These are phyloP conservation scores for Isabelozyma heimii DNA, from an alignment of 805 yeast genomes.

Conservation along the genomic window DNA sequence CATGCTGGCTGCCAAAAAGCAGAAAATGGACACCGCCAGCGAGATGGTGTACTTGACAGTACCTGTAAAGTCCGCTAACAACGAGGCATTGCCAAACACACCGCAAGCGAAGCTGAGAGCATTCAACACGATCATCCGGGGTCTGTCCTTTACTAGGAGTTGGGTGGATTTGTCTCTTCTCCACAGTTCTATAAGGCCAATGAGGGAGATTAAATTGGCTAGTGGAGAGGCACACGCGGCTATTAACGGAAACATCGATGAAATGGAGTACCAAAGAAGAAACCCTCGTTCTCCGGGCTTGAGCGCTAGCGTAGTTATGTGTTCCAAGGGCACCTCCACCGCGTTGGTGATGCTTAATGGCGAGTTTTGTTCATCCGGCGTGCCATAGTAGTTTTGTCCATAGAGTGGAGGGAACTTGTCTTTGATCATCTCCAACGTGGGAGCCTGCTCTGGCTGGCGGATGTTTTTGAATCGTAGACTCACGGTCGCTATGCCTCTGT, in stretches of 20 bases:
- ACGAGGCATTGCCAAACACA: conserved; percentile 61
- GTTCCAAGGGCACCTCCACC: conserved; percentile 28
- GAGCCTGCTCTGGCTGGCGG: neutral
- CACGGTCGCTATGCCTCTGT: neutral
- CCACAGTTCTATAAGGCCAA: conserved; percentile 75
- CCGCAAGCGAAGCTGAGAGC: conserved; percentile 65
- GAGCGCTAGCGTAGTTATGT: conserved; percentile 26
- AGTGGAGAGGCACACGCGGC: conserved; percentile 80
- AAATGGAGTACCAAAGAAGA: conserved; percentile 60
- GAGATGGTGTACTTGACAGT: conserved; percentile 56
- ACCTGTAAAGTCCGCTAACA: conserved; percentile 67
- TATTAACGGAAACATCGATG: conserved; percentile 69
- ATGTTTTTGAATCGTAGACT: neutral
- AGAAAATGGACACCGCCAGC: conserved; percentile 58
- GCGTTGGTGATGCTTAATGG: conserved; percentile 24
- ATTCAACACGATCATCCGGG: conserved; percentile 54
- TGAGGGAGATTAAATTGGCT: conserved; percentile 69
- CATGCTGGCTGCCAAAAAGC: conserved; percentile 62
- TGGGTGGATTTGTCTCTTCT: conserved; percentile 27
- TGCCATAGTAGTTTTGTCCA: conserved; percentile 1
- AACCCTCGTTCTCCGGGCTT: conserved; percentile 37
- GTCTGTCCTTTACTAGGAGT: conserved; percentile 27
- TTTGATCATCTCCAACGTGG: conserved; percentile 3
- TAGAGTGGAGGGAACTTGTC: conserved; percentile 17
- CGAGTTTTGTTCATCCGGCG: neutral